Conservation (phyloP, 148 eudicot species). For the Rhododendron kiyosumense region DNA sequence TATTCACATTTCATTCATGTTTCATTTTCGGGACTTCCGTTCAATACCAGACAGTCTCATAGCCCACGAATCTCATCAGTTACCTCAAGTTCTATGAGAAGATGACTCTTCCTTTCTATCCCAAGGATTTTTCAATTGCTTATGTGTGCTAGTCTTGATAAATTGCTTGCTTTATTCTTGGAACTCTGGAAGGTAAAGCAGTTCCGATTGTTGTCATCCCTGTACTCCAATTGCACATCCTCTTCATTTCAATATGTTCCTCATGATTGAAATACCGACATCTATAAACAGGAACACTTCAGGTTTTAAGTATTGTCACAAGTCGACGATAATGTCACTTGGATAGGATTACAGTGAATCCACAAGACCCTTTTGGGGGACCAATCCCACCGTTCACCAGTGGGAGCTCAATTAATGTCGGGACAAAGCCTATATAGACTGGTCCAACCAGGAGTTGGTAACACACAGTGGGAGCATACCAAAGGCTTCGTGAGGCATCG, state of each 20-base stretch:
- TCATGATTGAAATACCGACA: not conserved
- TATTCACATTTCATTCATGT: not conserved
- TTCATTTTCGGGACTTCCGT: not conserved
- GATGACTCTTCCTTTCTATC: not conserved
- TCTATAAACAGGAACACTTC: not conserved
- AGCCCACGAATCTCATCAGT: not conserved
- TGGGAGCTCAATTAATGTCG: not conserved
- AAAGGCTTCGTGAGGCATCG: not conserved
- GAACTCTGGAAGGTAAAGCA: not conserved
- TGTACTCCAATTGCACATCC: not conserved
- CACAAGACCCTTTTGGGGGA: not conserved
- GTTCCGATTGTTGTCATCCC: not conserved
- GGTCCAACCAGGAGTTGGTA: not conserved
- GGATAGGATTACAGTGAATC: not conserved
- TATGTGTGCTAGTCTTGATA: not conserved
- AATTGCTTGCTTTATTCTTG: not conserved
- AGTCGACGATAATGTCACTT: not conserved
- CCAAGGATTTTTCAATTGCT: not conserved
- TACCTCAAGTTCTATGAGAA: not conserved
- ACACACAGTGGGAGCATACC: not conserved
- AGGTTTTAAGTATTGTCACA: not conserved
- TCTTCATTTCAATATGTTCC: not conserved
- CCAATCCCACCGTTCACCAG: not conserved
- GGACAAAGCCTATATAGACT: not conserved
- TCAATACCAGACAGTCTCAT: not conserved